Evolutionary conservation across 1,284 basidiomycete species (phyloP).

Genomic region (Earliella scabrosa): DNA sequence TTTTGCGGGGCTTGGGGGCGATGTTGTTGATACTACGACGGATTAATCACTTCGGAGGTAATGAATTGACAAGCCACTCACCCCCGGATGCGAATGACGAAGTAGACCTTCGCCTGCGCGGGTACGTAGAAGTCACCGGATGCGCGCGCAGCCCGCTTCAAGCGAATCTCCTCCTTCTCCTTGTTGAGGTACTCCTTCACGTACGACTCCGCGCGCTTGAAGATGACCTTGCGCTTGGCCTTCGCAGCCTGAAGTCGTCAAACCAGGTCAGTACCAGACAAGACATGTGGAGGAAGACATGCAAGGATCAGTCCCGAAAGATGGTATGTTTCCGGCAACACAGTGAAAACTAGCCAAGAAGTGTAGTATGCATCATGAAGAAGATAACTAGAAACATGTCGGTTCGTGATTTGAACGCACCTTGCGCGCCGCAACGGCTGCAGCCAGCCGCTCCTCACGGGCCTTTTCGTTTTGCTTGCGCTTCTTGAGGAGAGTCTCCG

Average conservation of each 20-base stretch:
- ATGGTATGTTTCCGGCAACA: conserved; percentile 93
- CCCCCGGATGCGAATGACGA: conserved; percentile 97
- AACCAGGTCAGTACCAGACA: conserved; percentile 3
- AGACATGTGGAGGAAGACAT: neutral
- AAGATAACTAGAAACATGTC: conserved; percentile 17
- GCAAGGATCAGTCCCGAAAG: conserved; percentile 89
- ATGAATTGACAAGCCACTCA: conserved; percentile 44
- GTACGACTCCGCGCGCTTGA: conserved; percentile 99
- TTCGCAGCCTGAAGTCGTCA: conserved; percentile 74
- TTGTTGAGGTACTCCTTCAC: conserved; percentile 94
- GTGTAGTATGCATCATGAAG: conserved; percentile 84
- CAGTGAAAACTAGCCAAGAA: conserved; percentile 76
- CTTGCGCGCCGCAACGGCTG: conserved; percentile 90
- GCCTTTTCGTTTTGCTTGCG: conserved; percentile 98
- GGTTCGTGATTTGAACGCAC: conserved; percentile 52
- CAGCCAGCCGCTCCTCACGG: conserved; percentile 92
- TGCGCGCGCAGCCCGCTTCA: conserved; percentile 92
- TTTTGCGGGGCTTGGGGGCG: conserved; percentile 99
- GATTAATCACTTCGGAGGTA: neutral
- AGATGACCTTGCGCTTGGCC: conserved; percentile 96
- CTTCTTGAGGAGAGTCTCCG: conserved; percentile 99
- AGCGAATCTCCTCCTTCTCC: conserved; percentile 97
- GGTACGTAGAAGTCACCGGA: conserved; percentile 98
- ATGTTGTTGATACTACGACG: conserved; percentile 94
- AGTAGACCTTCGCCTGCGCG: conserved; percentile 97